phyloP scores from a whole-genome alignment of 306 rosid genomes.

The Mimosa bimucronata region DNA sequence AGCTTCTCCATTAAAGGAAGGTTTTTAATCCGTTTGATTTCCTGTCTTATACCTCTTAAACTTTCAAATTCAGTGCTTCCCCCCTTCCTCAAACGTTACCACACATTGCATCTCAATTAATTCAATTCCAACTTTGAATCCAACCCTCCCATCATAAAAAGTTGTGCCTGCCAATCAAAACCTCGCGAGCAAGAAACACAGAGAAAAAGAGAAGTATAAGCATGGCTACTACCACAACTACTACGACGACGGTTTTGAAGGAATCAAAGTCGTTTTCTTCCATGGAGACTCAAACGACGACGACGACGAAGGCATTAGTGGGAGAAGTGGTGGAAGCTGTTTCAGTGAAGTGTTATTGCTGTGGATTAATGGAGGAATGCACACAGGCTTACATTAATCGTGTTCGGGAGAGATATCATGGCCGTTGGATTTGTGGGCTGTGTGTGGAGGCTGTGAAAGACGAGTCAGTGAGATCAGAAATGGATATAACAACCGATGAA shows the following conservation, averaged over 20 bases:
- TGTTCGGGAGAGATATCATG: slow-evolving; percentile 63
- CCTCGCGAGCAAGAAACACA: not conserved
- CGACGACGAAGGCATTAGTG: not conserved
- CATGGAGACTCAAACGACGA: slow-evolving; percentile 1
- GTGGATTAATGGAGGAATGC: slow-evolving; percentile 81
- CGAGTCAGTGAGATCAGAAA: slow-evolving; percentile 48
- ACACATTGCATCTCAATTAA: not conserved
- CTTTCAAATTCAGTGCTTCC: not conserved
- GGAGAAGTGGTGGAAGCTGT: slow-evolving; percentile 51
- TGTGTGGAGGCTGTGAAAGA: slow-evolving; percentile 80
- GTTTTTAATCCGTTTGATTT: slow-evolving; percentile 11
- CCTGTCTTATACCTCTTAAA: not conserved
- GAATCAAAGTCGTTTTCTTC: slow-evolving; percentile 40
- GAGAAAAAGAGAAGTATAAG: not conserved
- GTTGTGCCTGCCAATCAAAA: not conserved
- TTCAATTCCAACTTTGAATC: not conserved
- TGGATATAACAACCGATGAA: slow-evolving; percentile 54
- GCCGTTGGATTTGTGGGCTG: slow-evolving; percentile 84
- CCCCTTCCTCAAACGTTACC: not conserved
- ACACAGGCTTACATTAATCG: slow-evolving; percentile 61
- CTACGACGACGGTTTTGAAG: slow-evolving; percentile 2
- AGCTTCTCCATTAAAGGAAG: slow-evolving; percentile 1
- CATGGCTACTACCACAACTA: slow-evolving; percentile 1
- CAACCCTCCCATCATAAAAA: not conserved
- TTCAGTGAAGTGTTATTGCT: slow-evolving; percentile 66